Conservation (phyloP, 2,329 filamentous ascomycete genomes). For the Thermothelomyces thermophilus region DNA sequence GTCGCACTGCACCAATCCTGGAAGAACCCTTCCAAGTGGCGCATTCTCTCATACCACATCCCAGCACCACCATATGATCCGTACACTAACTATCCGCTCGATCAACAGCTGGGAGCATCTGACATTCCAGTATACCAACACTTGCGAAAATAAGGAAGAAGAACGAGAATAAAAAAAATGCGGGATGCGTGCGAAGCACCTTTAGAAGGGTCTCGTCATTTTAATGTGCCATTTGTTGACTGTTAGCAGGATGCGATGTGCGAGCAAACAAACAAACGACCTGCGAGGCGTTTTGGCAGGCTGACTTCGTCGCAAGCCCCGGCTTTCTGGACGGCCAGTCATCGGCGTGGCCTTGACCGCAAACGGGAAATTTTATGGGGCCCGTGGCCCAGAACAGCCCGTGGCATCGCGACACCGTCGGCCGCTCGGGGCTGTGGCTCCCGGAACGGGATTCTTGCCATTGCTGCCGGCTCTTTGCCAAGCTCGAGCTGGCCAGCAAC, state of each 20-base stretch:
- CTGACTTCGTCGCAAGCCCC: slow-evolving; percentile 9
- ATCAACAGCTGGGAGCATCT: neutral
- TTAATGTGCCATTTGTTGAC: no score
- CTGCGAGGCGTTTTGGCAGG: slow-evolving; percentile 14
- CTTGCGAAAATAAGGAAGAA: no score
- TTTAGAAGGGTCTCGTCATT: no score
- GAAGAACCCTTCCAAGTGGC: no score
- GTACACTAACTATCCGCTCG: neutral
- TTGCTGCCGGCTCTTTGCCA: neutral
- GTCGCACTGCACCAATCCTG: no score
- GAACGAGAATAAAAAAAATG: no score
- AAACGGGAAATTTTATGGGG: slow-evolving; percentile 11
- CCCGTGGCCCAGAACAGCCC: slow-evolving; percentile 12
- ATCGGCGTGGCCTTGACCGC: neutral
- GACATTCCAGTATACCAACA: neutral
- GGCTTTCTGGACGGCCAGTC: slow-evolving; percentile 8
- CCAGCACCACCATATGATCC: neutral
- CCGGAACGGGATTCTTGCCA: neutral
- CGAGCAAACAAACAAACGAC: no score
- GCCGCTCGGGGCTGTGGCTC: slow-evolving; percentile 16
- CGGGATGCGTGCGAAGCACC: no score
- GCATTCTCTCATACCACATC: neutral
- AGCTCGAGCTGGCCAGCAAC: neutral
- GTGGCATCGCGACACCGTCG: slow-evolving; percentile 11
- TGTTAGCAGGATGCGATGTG: no score